Evolutionary conservation across 768 basidiomycete species (phyloP), one percentile per base, ranked within the genome.

Genomic region (Atractiella rhizophila): DNA sequence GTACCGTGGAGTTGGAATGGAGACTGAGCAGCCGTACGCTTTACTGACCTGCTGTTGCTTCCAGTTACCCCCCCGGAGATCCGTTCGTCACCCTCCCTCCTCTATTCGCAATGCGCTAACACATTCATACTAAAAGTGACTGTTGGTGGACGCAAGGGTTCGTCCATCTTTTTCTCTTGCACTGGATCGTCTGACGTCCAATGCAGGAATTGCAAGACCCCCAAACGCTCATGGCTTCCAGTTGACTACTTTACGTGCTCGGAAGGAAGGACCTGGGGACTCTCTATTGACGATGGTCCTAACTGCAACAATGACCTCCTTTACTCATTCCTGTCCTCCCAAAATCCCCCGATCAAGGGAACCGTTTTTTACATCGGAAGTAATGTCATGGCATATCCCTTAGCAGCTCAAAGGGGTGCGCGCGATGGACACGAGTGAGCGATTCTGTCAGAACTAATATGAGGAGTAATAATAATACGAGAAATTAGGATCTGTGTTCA

Each of bases 321-420:
- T n/a, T n/a, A n/a, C n/a, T n/a, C n/a, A n/a, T n/a, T n/a, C n/a
- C n/a, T n/a, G n/a, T n/a, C n/a, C n/a, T n/a, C n/a, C n/a, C n/a
- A n/a, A n/a, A n/a, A n/a, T n/a, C n/a, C n/a, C n/a, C n/a, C n/a
- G n/a, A n/a, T n/a, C n/a, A n/a, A 54, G 37, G 61, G 61, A 4
- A 57, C 62, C 9, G 51, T 63, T 48, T 60, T 58, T 51, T 61
- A 57, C 51, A 60, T 63, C 44, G 62, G 62, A 1, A 56, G 55
- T 16, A 63, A 63, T 49, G 59, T 61, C n/a, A 46, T 59, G 35
- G 54, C 60, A 48, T 62, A 60, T 60, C 62, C 61, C 3, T 40
- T 60, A 8, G 58, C 62, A 43, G 60, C 60, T 20, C 51, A 60
- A 38, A 43, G 58, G 28, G 62, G 49, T 18, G 28, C 55, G 1